Evolutionary conservation across 371 early-diverging fungal species (phyloP).

Genomic region (Mucor ambiguus): DNA sequence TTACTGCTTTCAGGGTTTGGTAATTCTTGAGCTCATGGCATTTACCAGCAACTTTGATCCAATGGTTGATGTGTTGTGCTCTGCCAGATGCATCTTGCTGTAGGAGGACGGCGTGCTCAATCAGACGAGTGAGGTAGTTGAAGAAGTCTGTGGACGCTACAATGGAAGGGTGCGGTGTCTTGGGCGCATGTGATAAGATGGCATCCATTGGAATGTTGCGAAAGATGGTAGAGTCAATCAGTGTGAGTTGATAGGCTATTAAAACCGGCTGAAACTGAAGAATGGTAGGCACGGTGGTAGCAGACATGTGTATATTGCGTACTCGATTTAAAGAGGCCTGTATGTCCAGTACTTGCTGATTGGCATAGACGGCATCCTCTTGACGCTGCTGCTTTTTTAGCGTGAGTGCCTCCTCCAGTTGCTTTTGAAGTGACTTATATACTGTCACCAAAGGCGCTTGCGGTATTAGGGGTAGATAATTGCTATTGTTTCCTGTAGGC

Average conservation of each 20-base stretch:
- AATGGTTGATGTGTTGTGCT: conserved; percentile 65
- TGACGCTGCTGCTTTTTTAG: neutral
- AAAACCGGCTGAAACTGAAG: conserved; percentile 67
- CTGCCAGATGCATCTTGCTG: conserved; percentile 64
- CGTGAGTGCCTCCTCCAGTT: conserved; percentile 22
- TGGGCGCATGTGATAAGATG: conserved; percentile 66
- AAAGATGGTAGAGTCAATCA: conserved; percentile 75
- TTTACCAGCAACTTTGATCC: conserved; percentile 74
- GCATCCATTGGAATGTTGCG: conserved; percentile 63
- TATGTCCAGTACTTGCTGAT: conserved; percentile 6
- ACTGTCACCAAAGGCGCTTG: conserved; percentile 39
- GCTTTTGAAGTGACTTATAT: conserved; percentile 32
- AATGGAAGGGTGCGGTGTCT: conserved; percentile 65
- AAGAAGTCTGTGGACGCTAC: conserved; percentile 79
- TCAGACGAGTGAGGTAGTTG: conserved; percentile 77
- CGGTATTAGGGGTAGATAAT: conserved; percentile 37
- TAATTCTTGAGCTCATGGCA: conserved; percentile 68
- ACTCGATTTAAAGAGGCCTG: conserved; percentile 49
- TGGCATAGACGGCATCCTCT: neutral
- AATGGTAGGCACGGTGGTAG: conserved; percentile 58
- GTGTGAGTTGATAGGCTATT: conserved; percentile 74
- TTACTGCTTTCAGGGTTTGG: conserved; percentile 75
- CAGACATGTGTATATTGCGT: conserved; percentile 55
- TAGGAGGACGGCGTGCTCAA: conserved; percentile 72
- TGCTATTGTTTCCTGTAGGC: neutral